Evolutionary conservation across 257 asterid genomes (phyloP).

Genomic region (Nicotiana attenuata): DNA sequence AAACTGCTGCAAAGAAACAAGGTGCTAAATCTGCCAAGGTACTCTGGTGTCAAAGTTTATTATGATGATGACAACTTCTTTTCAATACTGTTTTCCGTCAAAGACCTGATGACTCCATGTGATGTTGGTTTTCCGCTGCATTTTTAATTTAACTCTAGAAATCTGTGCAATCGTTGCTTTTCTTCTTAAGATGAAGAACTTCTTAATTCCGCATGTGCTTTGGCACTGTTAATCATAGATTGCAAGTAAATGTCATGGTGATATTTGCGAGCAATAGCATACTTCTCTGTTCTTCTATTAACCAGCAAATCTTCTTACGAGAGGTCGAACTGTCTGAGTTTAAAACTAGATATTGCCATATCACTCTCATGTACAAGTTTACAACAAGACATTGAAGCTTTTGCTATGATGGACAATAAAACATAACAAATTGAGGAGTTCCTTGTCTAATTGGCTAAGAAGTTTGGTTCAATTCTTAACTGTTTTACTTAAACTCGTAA

Average conservation of each 20-base stretch:
- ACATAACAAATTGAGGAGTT: neutral
- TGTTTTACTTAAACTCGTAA: neutral
- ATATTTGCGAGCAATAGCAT: neutral
- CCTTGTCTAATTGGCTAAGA: neutral
- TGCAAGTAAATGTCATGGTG: neutral
- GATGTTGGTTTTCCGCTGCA: neutral
- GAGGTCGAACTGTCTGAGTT: neutral
- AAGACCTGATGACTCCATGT: constrained; percentile 3
- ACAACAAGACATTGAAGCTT: neutral
- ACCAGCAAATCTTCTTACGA: neutral
- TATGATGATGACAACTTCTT: constrained; percentile 1
- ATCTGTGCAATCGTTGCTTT: neutral
- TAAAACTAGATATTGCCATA: neutral
- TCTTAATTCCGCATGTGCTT: neutral
- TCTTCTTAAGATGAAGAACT: neutral
- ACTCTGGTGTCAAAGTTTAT: constrained; percentile 10
- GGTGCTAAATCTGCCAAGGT: constrained; percentile 56
- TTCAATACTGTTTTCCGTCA: neutral
- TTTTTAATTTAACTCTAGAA: neutral
- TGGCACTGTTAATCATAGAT: neutral
- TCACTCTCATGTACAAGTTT: neutral
- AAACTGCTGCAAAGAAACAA: constrained; percentile 39
- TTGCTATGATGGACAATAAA: neutral
- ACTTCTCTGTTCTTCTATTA: neutral
- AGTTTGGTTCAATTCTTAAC: neutral